These are phyloP conservation scores for Podospora fimiseda DNA, from an alignment of 495 filamentous ascomycete genomes.

Conservation along the genomic window DNA sequence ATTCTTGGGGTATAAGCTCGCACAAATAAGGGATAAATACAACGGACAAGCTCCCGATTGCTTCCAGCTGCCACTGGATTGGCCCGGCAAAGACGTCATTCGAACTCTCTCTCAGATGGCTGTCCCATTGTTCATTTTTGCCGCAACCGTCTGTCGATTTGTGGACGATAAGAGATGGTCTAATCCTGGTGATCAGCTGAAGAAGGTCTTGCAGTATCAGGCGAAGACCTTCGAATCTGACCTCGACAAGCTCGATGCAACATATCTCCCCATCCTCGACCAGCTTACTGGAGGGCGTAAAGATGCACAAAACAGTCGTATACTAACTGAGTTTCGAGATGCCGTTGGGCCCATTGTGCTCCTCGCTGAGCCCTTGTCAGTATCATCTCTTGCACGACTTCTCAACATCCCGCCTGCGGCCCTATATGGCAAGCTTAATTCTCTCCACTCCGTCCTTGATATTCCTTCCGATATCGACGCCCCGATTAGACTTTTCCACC, in stretches of 20 bases:
- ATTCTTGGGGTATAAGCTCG: slow-evolving; percentile 24
- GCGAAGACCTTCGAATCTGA: slow-evolving; percentile 18
- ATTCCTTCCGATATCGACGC: slow-evolving; percentile 22
- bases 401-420: slow-evolving; percentile 3
- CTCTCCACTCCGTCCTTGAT: slow-evolving; percentile 31
- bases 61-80: slow-evolving; percentile 19
- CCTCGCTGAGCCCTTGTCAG: slow-evolving; percentile 27
- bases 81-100: slow-evolving; percentile 34
- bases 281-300: slow-evolving; percentile 16
- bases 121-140: slow-evolving; percentile 41
- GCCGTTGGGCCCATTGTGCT: slow-evolving; percentile 26
- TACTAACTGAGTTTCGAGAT: slow-evolving; percentile 11
- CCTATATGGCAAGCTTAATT: slow-evolving; percentile 17
- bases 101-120: slow-evolving; percentile 30
- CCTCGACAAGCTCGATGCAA: slow-evolving; percentile 27
- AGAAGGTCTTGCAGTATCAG: slow-evolving; percentile 23
- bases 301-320: slow-evolving; percentile 1
- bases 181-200: slow-evolving; percentile 20
- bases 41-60: slow-evolving; percentile 11
- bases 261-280: slow-evolving; percentile 30
- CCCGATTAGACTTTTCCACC: slow-evolving; percentile 39
- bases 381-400: slow-evolving; percentile 19
- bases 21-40: slow-evolving; percentile 16
- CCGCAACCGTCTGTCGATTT: slow-evolving; percentile 38
- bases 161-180: slow-evolving; percentile 18